A percentile compares a stretch with the other conserved stretches of the same genome.
phyloP scores from a whole-genome alignment of 305 asterid genomes.

The Fraxinus baroniana region DNA sequence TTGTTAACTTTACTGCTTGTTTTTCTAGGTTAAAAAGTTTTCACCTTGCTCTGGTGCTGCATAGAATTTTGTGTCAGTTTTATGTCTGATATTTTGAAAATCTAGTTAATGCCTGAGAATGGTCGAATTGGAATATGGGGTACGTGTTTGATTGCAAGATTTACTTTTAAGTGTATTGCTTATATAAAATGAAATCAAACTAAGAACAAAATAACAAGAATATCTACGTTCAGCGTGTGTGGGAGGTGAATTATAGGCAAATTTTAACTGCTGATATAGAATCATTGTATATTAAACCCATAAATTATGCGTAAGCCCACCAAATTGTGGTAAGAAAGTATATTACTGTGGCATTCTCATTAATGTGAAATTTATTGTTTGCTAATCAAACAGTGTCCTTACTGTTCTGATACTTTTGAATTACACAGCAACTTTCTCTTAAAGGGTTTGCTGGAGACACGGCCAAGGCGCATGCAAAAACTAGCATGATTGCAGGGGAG shows the following conservation, averaged over 20 bases:
- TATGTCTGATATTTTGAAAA: constrained; percentile 25
- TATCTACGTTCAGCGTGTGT: neutral
- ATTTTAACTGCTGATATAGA: neutral
- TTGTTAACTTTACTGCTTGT: constrained; percentile 22
- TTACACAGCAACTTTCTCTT: constrained; percentile 78
- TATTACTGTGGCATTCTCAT: neutral
- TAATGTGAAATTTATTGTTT: neutral
- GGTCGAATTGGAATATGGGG: constrained; percentile 21
- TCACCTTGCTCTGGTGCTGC: constrained; percentile 27
- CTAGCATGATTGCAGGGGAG: constrained; percentile 98
- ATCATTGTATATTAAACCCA: neutral
- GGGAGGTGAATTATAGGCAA: neutral
- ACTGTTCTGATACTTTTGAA: constrained; percentile 14
- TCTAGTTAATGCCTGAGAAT: constrained; percentile 16
- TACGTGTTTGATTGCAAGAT: neutral
- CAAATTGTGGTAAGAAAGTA: neutral
- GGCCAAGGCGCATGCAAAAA: constrained; percentile 92
- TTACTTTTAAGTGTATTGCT: constrained; percentile 3
- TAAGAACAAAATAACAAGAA: neutral
- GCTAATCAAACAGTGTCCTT: neutral
- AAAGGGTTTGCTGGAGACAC: constrained; percentile 99
- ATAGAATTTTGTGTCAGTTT: constrained; percentile 23
- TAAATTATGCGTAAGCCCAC: neutral
- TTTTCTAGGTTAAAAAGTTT: constrained; percentile 16
- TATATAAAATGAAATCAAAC: neutral